These are phyloP conservation scores for Xylaria grammica DNA, from an alignment of 495 filamentous ascomycete genomes.

Conservation along the genomic window DNA sequence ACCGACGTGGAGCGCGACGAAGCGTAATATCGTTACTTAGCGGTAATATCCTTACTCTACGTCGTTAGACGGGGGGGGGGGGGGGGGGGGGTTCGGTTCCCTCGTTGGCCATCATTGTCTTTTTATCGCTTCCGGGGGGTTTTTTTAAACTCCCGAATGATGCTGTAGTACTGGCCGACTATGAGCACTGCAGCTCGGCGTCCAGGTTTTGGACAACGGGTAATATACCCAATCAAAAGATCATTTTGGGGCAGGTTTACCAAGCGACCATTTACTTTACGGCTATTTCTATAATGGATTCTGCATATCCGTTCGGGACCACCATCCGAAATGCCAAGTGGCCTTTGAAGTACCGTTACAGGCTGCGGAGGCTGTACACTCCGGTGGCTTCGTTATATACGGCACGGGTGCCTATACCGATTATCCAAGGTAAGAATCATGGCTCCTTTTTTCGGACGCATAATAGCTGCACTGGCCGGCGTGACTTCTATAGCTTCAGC, in stretches of 20 bases:
- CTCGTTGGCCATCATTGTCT: no score
- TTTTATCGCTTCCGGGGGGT: no score
- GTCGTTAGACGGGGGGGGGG: no score
- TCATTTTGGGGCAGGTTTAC: neutral
- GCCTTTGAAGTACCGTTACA: neutral
- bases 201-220: neutral
- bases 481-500: constrained; percentile 25
- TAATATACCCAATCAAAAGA: neutral
- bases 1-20: constrained; percentile 41
- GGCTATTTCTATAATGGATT: neutral
- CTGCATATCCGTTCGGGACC: neutral
- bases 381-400: constrained; percentile 5
- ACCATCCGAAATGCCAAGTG: neutral
- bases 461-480: constrained; percentile 3
- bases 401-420: neutral
- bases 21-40: constrained; percentile 30
- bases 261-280: neutral
- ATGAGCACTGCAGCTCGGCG: neutral
- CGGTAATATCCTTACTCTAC: no score
- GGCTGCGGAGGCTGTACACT: constrained; percentile 1
- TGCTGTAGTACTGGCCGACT: no score
- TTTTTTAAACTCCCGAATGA: no score
- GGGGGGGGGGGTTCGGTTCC: no score
- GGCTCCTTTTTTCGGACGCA: constrained; percentile 3
- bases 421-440: neutral